Percentiles rank a stretch among this genome's conserved stretches.
phyloP scores from a whole-genome alignment of 371 early-diverging fungal species.

The Cokeromyces recurvatus region DNA sequence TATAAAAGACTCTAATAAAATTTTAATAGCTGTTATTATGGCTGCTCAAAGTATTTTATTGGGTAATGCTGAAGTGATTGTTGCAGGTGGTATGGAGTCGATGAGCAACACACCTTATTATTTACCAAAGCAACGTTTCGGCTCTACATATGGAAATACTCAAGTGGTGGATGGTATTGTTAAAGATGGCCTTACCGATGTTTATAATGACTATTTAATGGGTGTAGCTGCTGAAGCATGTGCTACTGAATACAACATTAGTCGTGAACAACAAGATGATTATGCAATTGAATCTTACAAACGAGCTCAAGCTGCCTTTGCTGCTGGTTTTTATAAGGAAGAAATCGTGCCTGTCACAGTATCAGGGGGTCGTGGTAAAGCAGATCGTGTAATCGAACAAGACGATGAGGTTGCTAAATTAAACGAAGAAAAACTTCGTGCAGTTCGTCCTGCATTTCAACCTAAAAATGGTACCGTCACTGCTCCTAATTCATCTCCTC shows the following conservation, averaged over 20 bases:
- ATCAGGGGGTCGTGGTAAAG: slow-evolving; percentile 80
- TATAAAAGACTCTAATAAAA: too few relatives aligned
- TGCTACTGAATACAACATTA: slow-evolving; percentile 75
- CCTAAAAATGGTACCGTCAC: slow-evolving; percentile 88
- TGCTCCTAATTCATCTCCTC: slow-evolving; percentile 92
- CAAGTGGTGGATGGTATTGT: slow-evolving; percentile 83
- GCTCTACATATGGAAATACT: slow-evolving; percentile 83
- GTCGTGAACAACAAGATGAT: slow-evolving; percentile 86
- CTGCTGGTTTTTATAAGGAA: slow-evolving; percentile 66
- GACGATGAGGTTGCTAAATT: slow-evolving; percentile 80
- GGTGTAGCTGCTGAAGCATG: slow-evolving; percentile 93
- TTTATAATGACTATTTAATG: slow-evolving; percentile 83
- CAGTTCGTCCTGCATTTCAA: slow-evolving; percentile 88
- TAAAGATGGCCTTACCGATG: slow-evolving; percentile 94
- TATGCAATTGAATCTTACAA: slow-evolving; percentile 86
- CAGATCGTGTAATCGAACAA: slow-evolving; percentile 63
- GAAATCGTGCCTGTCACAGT: slow-evolving; percentile 91
- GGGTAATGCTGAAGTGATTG: slow-evolving; percentile 77
- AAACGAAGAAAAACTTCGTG: slow-evolving; percentile 74
- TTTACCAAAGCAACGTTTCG: slow-evolving; percentile 76
- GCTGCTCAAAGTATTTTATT: slow-evolving; percentile 83
- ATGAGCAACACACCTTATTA: slow-evolving; percentile 97
- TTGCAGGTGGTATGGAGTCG: slow-evolving; percentile 96
- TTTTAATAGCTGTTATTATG: slow-evolving; percentile 62
- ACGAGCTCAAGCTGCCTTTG: slow-evolving; percentile 81